A percentile compares a stretch with the other conserved stretches of the same genome.
These are phyloP conservation scores for Fusarium compactum DNA, from an alignment of 2,329 filamentous ascomycete genomes.

Conservation along the genomic window DNA sequence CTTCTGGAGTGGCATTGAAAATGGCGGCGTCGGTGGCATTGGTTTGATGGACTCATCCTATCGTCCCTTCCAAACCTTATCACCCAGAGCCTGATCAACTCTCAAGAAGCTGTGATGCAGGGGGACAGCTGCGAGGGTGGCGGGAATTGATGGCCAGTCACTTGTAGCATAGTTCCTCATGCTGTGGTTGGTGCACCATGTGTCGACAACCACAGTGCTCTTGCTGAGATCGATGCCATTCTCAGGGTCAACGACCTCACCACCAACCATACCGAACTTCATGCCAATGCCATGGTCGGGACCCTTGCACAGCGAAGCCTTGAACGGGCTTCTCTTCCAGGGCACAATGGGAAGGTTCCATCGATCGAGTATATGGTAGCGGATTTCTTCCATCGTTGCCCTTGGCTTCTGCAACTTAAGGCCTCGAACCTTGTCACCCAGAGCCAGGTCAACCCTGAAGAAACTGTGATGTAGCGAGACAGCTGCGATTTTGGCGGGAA, in stretches of 20 bases:
- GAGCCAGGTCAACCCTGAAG: no score
- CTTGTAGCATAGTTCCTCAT: neutral
- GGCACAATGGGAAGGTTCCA: neutral
- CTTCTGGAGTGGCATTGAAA: neutral
- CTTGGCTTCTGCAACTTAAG: no score
- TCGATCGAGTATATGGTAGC: neutral
- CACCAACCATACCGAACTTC: neutral
- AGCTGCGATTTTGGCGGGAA: no score
- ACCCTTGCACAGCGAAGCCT: neutral
- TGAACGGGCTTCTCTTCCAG: accelerated
- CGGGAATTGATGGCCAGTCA: neutral
- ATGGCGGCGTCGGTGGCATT: accelerated
- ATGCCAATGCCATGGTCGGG: neutral
- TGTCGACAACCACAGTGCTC: neutral
- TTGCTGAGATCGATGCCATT: neutral
- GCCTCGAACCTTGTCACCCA: no score
- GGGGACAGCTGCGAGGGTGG: neutral
- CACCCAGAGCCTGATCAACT: neutral
- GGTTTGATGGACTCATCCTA: neutral
- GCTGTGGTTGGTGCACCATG: neutral
- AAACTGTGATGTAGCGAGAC: no score
- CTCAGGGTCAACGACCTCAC: neutral
- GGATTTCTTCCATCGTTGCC: no score
- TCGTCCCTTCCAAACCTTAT: neutral
- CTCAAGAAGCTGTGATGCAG: neutral